These are phyloP conservation scores for Keqinozyma sinolaborantium DNA, from an alignment of 1,139 yeast species.

Conservation along the genomic window DNA sequence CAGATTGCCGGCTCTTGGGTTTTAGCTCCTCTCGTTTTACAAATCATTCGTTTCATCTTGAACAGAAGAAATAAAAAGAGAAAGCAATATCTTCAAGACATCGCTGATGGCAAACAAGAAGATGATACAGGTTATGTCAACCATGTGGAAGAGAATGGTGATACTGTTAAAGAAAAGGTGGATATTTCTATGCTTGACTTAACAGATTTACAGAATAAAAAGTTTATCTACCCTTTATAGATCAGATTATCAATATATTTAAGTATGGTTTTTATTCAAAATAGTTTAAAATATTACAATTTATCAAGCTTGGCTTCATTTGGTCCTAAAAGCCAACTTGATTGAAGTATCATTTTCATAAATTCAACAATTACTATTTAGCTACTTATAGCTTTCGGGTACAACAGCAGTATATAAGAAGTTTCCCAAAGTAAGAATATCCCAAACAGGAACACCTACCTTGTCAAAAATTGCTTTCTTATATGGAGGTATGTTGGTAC, in stretches of 20 bases:
- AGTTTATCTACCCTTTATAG: slow-evolving; percentile 38
- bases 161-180: slow-evolving; percentile 22
- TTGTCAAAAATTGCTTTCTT: slow-evolving; percentile 14
- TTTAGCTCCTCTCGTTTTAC: slow-evolving; percentile 13
- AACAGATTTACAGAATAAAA: slow-evolving; percentile 44
- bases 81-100: slow-evolving; percentile 2
- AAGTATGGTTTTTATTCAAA: no score
- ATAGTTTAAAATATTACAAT: no score
- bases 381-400: no score
- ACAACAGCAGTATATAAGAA: no score
- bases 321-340: no score
- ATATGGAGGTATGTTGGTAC: slow-evolving; percentile 25
- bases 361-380: no score
- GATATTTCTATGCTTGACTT: slow-evolving; percentile 40
- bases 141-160: slow-evolving; percentile 16
- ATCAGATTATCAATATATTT: no score
- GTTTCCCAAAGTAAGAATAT: slow-evolving; percentile 15
- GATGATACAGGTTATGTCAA: slow-evolving; percentile 18
- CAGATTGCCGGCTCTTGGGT: slow-evolving; percentile 16
- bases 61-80: slow-evolving; percentile 14
- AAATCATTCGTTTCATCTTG: slow-evolving; percentile 13
- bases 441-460: slow-evolving; percentile 18
- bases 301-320: no score
- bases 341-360: no score
- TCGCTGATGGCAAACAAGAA: slow-evolving; percentile 4